A percentile compares a stretch with the other conserved stretches of the same genome.
phyloP scores from a whole-genome alignment of 768 basidiomycete species.

The Lactarius psammicola region DNA sequence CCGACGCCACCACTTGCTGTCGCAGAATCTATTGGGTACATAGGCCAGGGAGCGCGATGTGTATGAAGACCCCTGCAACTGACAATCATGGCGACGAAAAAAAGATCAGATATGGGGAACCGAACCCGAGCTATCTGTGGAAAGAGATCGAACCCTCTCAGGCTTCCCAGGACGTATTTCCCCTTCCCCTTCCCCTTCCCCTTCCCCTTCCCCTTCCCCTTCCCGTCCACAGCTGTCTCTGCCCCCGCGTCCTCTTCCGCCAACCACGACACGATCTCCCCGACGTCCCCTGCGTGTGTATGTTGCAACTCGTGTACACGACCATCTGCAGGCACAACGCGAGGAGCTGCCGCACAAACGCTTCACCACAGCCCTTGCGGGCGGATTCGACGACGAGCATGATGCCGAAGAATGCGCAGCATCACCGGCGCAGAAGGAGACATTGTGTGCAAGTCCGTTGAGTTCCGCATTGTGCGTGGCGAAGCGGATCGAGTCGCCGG shows the following conservation, averaged over 20 bases:
- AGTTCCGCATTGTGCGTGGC: constrained; percentile 34
- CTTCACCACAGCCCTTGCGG: constrained; percentile 46
- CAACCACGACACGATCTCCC: constrained; percentile 56
- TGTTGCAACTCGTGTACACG: constrained; percentile 93
- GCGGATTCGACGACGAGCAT: constrained; percentile 35
- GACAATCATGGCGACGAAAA: not conserved
- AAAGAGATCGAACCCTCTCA: constrained; percentile 92
- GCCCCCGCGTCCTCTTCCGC: constrained; percentile 32
- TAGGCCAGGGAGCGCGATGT: too few species aligned
- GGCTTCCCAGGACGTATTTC: constrained; percentile 74
- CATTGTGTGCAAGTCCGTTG: constrained; percentile 48
- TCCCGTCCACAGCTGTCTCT: constrained; percentile 32
- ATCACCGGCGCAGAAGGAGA: constrained; percentile 62
- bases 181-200: constrained; percentile 36
- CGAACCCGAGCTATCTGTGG: constrained; percentile 69
- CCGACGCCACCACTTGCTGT: too few species aligned
- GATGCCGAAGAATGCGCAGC: not conserved
- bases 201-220: too few species aligned
- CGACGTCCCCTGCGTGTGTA: constrained; percentile 92
- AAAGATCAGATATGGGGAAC: constrained; percentile 42
- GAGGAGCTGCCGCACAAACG: not conserved
- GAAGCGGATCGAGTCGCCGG: not conserved
- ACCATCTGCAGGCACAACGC: not conserved
- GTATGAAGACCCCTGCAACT: too few species aligned
- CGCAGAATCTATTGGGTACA: too few species aligned